phyloP scores from a whole-genome alignment of 108 stramenopile species.

The Cyclotella cryptica region DNA sequence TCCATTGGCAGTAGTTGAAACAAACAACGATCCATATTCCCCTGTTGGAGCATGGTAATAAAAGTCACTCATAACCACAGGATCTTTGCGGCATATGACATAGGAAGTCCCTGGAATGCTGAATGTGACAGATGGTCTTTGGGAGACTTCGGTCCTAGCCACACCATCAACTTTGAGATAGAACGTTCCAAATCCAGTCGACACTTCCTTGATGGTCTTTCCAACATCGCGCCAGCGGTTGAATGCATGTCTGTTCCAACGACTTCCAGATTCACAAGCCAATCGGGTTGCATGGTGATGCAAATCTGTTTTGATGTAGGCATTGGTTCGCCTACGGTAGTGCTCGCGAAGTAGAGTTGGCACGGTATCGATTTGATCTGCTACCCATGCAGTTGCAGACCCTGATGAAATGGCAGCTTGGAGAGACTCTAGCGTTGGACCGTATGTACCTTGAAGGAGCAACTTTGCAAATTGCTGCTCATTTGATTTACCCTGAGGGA shows the following conservation, averaged over 20 bases:
- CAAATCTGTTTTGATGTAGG: constrained; percentile 24
- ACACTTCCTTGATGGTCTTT: too few relatives aligned
- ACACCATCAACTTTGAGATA: too few relatives aligned
- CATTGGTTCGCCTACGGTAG: constrained; percentile 32
- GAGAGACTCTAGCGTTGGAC: too few relatives aligned
- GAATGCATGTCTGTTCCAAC: constrained; percentile 41
- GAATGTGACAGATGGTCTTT: constrained; percentile 7
- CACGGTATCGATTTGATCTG: constrained; percentile 27
- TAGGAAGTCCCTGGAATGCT: not conserved
- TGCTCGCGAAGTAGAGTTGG: constrained; percentile 26
- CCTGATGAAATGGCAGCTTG: too few relatives aligned
- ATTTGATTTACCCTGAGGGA: too few relatives aligned
- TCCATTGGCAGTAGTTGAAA: not conserved
- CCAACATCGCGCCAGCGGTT: constrained; percentile 44
- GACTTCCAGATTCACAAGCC: constrained; percentile 37
- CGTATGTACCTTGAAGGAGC: too few relatives aligned
- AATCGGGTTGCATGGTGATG: constrained; percentile 16
- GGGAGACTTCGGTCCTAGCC: constrained; percentile 31
- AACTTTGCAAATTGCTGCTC: too few relatives aligned
- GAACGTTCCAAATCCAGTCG: too few relatives aligned
- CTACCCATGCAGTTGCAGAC: too few relatives aligned
- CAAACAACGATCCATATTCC: not conserved
- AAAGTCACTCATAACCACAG: constrained; percentile 7
- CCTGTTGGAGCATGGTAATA: not conserved
- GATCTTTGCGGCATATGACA: constrained; percentile 11